Conservation (phyloP, 306 rosid genomes). For the Casuarina equisetifolia region DNA sequence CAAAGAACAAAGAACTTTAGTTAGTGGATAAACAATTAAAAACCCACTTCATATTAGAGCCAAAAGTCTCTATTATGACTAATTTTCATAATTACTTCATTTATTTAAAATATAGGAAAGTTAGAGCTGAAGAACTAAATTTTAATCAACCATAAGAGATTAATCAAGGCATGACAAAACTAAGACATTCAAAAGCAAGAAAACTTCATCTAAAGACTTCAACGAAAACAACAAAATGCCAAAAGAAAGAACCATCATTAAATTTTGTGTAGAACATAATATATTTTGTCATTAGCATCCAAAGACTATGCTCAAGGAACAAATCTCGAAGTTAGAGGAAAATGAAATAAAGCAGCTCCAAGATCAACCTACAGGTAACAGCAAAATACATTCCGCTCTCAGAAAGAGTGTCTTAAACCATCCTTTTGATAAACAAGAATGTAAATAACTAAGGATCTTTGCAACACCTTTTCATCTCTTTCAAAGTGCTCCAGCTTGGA, state of each 20-base stretch:
- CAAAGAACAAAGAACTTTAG: background rate
- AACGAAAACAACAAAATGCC: background rate
- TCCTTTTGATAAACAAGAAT: too few species aligned
- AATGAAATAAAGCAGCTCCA: background rate
- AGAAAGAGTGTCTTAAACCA: background rate
- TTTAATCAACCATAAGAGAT: background rate
- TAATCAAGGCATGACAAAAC: background rate
- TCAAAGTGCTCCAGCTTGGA: conserved; percentile 88
- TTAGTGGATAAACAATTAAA: conserved; percentile 9
- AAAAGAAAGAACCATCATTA: background rate
- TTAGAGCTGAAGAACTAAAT: background rate
- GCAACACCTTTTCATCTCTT: conserved; percentile 83
- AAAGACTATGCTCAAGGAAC: background rate
- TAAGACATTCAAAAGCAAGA: background rate
- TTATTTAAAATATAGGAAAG: background rate
- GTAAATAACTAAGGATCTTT: conserved; percentile 18
- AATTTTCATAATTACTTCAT: background rate
- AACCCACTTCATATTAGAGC: background rate
- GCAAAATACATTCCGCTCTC: background rate
- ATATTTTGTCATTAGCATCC: background rate
- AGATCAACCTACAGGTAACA: background rate
- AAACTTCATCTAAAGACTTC: background rate
- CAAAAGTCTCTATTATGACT: background rate
- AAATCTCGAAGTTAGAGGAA: background rate
- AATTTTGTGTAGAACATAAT: background rate